Base-by-base conservation (phyloP, 805 yeast genomes). In the Candida vaughaniae region DNA sequence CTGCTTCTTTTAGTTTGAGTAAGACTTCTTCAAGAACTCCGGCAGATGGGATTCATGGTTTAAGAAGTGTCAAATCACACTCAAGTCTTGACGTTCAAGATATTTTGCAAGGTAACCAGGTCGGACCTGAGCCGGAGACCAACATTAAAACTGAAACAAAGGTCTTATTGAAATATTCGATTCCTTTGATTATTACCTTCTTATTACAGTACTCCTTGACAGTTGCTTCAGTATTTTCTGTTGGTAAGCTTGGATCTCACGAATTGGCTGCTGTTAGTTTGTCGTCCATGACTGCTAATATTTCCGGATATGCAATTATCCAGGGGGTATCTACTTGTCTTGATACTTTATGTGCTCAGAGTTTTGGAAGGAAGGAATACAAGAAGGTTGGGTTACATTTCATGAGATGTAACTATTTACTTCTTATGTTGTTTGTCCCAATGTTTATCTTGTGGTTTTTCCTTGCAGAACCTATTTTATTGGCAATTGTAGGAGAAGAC, bases 251-350 rank as follows among this genome's bases (percentile, higher is more conserved):
- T 36, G 90, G 91, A 2, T 74, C 78, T 25, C 69, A 72, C 16
- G 88, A 82, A 47, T 65, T 85, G 33, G 91, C 89, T 11, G 91
- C 88, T 22, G 84, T 82, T 5, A 78, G 88, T 11, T 61, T 85
- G 33, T 82, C 85, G 12, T 74, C 85, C 15, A 83, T 84, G 88
- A 81, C 89, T 4, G 85, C 87, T 6, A 84, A 82, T 52, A 82
- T 85, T 36, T 72, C 84, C 3, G 90, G 87, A 1, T 75, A 82
- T 43, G 85, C 88, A 25, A 72, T 83, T 8, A 80, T 85, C 46
- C 85, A 83, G 48, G 93, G 91, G 9, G 72, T 83, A 2, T 78
- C 88, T n/a, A 83, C 93, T 0, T 78, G 88, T 39, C 67, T 85
- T 36, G 91, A 84, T 51, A 85, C 91, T 0, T 67, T 85, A 23